Evolutionary conservation across 1,139 yeast species (phyloP).

Genomic region (Geotrichum australiense): DNA sequence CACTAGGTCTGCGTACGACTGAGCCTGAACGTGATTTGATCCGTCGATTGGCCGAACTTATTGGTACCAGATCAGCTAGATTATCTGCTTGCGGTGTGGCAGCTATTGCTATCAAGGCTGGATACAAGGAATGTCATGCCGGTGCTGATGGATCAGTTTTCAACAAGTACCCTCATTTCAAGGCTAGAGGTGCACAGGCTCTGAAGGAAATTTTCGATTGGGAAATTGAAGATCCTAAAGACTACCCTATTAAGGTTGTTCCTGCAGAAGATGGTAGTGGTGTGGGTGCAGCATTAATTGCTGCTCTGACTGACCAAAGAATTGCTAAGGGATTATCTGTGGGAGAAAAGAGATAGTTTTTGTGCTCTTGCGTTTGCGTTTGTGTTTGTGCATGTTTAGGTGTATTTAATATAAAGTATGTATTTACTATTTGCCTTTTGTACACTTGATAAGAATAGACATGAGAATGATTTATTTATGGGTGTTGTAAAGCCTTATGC

Average conservation of each 20-base stretch:
- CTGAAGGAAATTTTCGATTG: constrained; percentile 86
- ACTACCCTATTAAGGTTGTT: constrained; percentile 73
- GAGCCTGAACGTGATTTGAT: constrained; percentile 74
- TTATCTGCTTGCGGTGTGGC: constrained; percentile 93
- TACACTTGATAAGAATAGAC: no score
- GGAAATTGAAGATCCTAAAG: constrained; percentile 44
- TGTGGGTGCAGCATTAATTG: constrained; percentile 96
- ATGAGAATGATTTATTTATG: no score
- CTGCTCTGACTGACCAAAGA: constrained; percentile 84
- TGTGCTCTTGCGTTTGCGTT: no score
- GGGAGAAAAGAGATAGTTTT: constrained; percentile 47
- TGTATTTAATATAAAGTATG: no score
- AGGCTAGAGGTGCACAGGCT: constrained; percentile 82
- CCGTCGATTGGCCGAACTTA: constrained; percentile 75
- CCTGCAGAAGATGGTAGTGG: constrained; percentile 98
- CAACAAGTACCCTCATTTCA: constrained; percentile 88
- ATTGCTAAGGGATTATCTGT: constrained; percentile 64
- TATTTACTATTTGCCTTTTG: no score
- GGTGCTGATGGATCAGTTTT: constrained; percentile 97
- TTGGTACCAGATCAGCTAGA: constrained; percentile 91
- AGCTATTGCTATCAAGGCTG: constrained; percentile 86
- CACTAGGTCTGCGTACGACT: constrained; percentile 59
- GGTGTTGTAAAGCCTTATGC: no score
- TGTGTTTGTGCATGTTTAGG: no score
- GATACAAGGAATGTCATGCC: constrained; percentile 68